A percentile compares a stretch with the other conserved stretches of the same genome.
These are phyloP conservation scores for Claviceps fusiformis DNA, from an alignment of 2,329 filamentous ascomycete species.

Conservation along the genomic window DNA sequence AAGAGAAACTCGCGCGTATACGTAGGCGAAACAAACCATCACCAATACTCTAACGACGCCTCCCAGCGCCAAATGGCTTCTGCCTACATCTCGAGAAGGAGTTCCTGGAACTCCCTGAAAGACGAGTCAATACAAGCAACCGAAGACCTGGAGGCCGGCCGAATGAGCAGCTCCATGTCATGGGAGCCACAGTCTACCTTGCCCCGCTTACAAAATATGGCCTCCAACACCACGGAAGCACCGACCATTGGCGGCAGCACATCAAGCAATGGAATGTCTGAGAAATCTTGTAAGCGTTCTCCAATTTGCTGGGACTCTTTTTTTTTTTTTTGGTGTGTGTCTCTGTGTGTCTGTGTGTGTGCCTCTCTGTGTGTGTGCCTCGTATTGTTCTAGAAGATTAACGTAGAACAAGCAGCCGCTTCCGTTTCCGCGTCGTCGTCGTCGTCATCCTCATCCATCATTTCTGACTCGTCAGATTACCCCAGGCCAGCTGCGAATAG, in stretches of 20 bases:
- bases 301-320: no score
- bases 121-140: constrained; percentile 13
- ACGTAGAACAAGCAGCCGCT: background rate
- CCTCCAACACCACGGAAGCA: constrained; percentile 9
- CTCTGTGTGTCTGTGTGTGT: no score
- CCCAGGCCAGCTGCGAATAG: constrained; percentile 14
- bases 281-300: constrained; percentile 1
- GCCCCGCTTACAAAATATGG: background rate
- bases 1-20: constrained; percentile 13
- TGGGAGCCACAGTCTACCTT: constrained; percentile 7
- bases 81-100: constrained; percentile 16
- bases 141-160: constrained; percentile 14
- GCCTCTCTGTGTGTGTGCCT: no score
- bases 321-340: no score
- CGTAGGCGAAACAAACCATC: constrained; percentile 9
- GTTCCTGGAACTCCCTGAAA: constrained; percentile 16
- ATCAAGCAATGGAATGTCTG: background rate
- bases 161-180: constrained; percentile 5
- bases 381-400: no score
- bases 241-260: background rate
- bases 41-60: constrained; percentile 2
- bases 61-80: constrained; percentile 6
- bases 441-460: background rate
- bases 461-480: constrained; percentile 8
- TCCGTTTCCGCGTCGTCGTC: background rate